phyloP scores from a whole-genome alignment of 1,284 basidiomycete genomes.

The Phylloboletellus chloephorus region DNA sequence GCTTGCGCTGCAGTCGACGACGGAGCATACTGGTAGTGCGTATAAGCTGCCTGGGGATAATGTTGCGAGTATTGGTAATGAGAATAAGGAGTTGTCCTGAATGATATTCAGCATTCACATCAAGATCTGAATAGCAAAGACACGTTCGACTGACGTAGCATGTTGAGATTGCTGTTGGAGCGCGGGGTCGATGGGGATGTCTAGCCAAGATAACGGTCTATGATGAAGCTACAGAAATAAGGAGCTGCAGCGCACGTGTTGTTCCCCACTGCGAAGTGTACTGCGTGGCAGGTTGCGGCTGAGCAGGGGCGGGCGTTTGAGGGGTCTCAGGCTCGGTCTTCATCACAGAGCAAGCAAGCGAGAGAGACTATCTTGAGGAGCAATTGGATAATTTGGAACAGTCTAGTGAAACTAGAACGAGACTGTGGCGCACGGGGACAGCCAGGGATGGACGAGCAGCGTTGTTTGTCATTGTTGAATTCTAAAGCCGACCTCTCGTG shows the following conservation, averaged over 20 bases:
- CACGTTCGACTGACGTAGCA: conserved; percentile 35
- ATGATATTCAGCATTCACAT: conserved; percentile 8
- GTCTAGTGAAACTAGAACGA: conserved; percentile 2
- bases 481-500: conserved; percentile 5
- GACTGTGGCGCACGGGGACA: neutral
- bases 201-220: conserved; percentile 28
- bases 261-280: conserved; percentile 40
- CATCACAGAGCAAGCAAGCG: conserved; percentile 15
- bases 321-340: conserved; percentile 34
- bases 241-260: conserved; percentile 32
- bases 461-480: conserved; percentile 21
- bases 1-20: conserved; percentile 24
- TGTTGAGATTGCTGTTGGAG: conserved; percentile 56
- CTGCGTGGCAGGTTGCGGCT: conserved; percentile 24
- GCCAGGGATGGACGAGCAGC: conserved; percentile 5
- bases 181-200: conserved; percentile 66
- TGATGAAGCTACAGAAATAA: conserved; percentile 3
- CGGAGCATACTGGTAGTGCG: conserved; percentile 48
- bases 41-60: conserved; percentile 49
- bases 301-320: conserved; percentile 30
- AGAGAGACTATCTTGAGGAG: neutral
- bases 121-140: neutral
- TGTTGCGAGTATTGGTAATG: conserved; percentile 48
- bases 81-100: conserved; percentile 38
- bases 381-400: neutral